These are phyloP conservation scores for Stemphylium vesicarium DNA, from an alignment of 2,329 filamentous ascomycete genomes.

Conservation along the genomic window DNA sequence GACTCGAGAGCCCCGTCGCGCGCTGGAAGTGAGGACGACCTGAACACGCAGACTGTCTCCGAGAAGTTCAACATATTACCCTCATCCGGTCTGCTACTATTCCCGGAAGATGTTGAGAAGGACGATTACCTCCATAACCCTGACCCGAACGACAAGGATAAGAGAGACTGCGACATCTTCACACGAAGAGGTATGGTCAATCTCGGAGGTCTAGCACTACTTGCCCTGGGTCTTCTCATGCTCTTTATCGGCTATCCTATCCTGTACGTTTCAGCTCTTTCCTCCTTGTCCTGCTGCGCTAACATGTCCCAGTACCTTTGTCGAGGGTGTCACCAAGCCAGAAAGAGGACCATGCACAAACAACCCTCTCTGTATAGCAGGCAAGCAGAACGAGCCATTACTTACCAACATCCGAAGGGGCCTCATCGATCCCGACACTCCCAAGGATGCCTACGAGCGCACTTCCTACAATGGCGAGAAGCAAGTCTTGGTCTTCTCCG, in stretches of 20 bases:
- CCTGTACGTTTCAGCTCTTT: conserved; percentile 60
- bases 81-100: conserved; percentile 69
- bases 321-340: conserved; percentile 53
- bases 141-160: conserved; percentile 67
- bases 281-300: conserved; percentile 5
- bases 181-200: conserved; percentile 69
- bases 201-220: conserved; percentile 65
- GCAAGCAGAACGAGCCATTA: conserved; percentile 56
- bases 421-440: conserved; percentile 73
- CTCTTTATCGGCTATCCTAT: conserved; percentile 74
- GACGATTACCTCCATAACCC: conserved; percentile 76
- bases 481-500: conserved; percentile 71
- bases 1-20: conserved; percentile 66
- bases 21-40: conserved; percentile 67
- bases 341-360: conserved; percentile 47
- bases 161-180: conserved; percentile 69
- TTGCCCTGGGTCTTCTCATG: conserved; percentile 66
- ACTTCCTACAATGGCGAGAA: conserved; percentile 65
- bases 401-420: conserved; percentile 66
- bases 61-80: conserved; percentile 77
- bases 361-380: conserved; percentile 58
- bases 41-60: conserved; percentile 75
- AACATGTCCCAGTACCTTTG: conserved; percentile 60
- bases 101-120: conserved; percentile 75
- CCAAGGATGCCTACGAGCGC: conserved; percentile 62